Base-by-base conservation (phyloP, 768 basidiomycete species). In the Serendipita sp. region DNA sequence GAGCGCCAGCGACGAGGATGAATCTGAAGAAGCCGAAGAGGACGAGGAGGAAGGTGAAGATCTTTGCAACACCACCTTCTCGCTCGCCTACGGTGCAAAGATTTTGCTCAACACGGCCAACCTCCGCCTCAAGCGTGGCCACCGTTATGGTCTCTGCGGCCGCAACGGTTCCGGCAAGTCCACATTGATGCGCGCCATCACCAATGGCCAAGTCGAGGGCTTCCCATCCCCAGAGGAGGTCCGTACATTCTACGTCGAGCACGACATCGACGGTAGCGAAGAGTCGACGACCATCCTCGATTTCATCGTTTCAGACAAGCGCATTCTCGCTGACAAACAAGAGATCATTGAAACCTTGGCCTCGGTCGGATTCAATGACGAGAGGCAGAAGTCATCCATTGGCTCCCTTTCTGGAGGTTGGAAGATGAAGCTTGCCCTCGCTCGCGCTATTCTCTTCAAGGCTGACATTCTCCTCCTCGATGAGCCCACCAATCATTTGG, bases 391-490 rank as follows among this genome's bases (percentile, higher is more conserved):
- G 68, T 81, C 88, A 67, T 77, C 91, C 45, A 96, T 96, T 69
- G 91, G 93, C 68, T 85, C 85, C 66, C 79, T 97, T 45, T 97
- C 94, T 48, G 94, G 94, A 83, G 94, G 94, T 80, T 96, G 94
- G 94, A 97, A 97, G 83, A 97, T 97, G 94, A 97, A 96, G 83
- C 86, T 97, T 68, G 94, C 94, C 45, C 84, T 97, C 67, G 94
- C 94, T 66, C 85, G 94, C 67, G 94, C 94, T 60, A 95, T 97
- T 85, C 81, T 97, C 51, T 97, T 97, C 88, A 90, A 88, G 79
- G 94, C 94, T 68, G 94, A 97, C 72, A 97, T 97, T 72, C 85
- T 97, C 62, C 78, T 96, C 32, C 89, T 95, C 69, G 93, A 96
- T 76, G 93, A 96, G 79, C 93, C 93, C 51, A 96, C 93, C 79